Conservation (phyloP, 2,329 filamentous ascomycete genomes). For the Fusarium agapanthi region DNA sequence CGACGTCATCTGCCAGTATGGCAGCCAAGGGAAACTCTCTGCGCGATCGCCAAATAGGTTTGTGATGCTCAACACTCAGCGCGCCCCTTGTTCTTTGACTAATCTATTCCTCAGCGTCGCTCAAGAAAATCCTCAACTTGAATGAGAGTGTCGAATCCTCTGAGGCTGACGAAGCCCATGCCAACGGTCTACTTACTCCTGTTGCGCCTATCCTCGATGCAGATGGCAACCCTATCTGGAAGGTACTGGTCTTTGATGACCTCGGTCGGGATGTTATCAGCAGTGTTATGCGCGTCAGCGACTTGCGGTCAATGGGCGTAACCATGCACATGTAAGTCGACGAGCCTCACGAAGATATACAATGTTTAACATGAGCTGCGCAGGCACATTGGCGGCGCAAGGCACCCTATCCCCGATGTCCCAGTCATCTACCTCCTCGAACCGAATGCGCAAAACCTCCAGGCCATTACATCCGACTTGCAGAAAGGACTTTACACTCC, state of each 20-base stretch:
- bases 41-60: conserved; percentile 62
- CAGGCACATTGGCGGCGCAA: conserved; percentile 80
- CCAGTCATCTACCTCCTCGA: conserved; percentile 97
- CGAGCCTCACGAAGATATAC: neutral
- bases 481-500: conserved; percentile 89
- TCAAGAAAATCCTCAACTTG: conserved; percentile 94
- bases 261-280: conserved; percentile 93
- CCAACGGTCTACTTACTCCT: conserved; percentile 72
- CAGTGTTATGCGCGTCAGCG: conserved; percentile 92
- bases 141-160: conserved; percentile 76
- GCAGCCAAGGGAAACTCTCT: conserved; percentile 57
- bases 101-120: conserved; percentile 69
- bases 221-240: conserved; percentile 95
- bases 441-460: conserved; percentile 81
- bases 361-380: conserved; percentile 38
- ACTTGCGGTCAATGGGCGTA: conserved; percentile 91
- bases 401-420: conserved; percentile 94
- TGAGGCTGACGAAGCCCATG: conserved; percentile 68
- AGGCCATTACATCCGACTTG: conserved; percentile 85
- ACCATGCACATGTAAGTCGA: conserved; percentile 85
- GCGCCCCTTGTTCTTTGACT: neutral
- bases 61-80: neutral
- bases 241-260: conserved; percentile 95
- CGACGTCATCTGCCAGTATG: conserved; percentile 50
- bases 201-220: conserved; percentile 84